phyloP scores from a whole-genome alignment of 345 rosid genomes.

The Citrus sinensis region DNA sequence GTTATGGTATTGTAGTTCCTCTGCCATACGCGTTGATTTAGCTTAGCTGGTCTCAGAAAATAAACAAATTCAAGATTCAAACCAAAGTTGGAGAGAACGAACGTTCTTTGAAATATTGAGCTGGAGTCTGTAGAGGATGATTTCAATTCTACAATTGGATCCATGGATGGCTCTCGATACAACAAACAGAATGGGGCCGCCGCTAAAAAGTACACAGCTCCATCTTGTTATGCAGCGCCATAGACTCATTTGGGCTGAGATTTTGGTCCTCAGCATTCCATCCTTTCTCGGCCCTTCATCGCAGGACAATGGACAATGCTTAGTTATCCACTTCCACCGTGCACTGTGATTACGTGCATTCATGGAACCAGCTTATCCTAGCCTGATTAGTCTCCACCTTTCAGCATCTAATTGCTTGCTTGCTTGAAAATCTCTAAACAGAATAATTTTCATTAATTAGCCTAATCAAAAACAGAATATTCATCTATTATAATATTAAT shows the following conservation, averaged over 20 bases:
- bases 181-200: conserved; percentile 61
- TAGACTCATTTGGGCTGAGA: conserved; percentile 84
- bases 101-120: conserved; percentile 49
- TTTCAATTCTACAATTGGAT: conserved; percentile 62
- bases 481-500: too few species aligned
- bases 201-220: conserved; percentile 77
- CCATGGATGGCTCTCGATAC: conserved; percentile 51
- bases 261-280: conserved; percentile 75
- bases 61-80: conserved; percentile 71
- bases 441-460: too few species aligned
- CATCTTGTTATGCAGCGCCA: conserved; percentile 71
- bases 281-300: too few species aligned
- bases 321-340: too few species aligned
- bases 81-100: conserved; percentile 59
- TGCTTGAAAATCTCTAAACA: too few species aligned
- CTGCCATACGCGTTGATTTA: conserved; percentile 49
- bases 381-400: too few species aligned
- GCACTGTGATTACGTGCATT: too few species aligned
- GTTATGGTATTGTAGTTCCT: conserved; percentile 54
- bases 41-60: conserved; percentile 39
- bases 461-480: too few species aligned
- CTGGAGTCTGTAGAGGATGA: conserved; percentile 71
- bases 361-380: too few species aligned
- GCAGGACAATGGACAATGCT: too few species aligned
- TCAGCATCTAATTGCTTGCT: too few species aligned